Evolutionary conservation across 2,329 filamentous ascomycete genomes (phyloP).

Genomic region (Phyllosticta citrichinensis): DNA sequence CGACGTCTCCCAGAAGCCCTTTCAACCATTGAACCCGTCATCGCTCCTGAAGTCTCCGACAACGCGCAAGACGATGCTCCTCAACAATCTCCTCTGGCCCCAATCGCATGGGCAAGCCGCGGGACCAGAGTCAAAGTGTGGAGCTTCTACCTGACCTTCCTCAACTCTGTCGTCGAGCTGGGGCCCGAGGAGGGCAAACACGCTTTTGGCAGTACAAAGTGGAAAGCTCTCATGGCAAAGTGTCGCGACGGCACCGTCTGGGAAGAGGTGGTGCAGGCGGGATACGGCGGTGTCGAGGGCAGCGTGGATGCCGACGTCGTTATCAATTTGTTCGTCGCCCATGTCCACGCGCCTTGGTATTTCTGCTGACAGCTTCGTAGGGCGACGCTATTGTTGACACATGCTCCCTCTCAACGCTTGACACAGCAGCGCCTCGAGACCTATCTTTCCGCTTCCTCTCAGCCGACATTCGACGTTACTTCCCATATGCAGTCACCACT

Average conservation of each 20-base stretch:
- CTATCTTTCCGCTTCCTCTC: conserved; percentile 69
- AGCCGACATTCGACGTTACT: conserved; percentile 62
- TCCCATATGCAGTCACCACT: conserved; percentile 47
- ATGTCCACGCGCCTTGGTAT: background rate
- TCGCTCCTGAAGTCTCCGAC: conserved; percentile 44
- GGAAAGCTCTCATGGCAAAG: conserved; percentile 70
- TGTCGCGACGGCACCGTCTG: conserved; percentile 87
- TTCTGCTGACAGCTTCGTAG: conserved; percentile 38
- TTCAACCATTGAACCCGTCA: conserved; percentile 72
- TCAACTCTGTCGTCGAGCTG: conserved; percentile 84
- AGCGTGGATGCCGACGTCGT: conserved; percentile 93
- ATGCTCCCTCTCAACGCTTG: conserved; percentile 69
- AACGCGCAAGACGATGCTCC: conserved; percentile 11
- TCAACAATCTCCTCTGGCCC: conserved; percentile 41
- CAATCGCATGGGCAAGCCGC: conserved; percentile 68
- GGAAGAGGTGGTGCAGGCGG: conserved; percentile 81
- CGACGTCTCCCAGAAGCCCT: conserved; percentile 85
- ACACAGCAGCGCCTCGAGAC: conserved; percentile 85
- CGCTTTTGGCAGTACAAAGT: conserved; percentile 75
- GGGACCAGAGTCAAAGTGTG: conserved; percentile 89
- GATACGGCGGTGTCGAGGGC: conserved; percentile 79
- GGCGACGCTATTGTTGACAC: conserved; percentile 81
- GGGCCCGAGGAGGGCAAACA: conserved; percentile 84
- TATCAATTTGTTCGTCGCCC: conserved; percentile 56
- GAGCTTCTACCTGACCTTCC: conserved; percentile 89